phyloP scores from a whole-genome alignment of 345 rosid species.

The Eucalyptus lansdowneana region DNA sequence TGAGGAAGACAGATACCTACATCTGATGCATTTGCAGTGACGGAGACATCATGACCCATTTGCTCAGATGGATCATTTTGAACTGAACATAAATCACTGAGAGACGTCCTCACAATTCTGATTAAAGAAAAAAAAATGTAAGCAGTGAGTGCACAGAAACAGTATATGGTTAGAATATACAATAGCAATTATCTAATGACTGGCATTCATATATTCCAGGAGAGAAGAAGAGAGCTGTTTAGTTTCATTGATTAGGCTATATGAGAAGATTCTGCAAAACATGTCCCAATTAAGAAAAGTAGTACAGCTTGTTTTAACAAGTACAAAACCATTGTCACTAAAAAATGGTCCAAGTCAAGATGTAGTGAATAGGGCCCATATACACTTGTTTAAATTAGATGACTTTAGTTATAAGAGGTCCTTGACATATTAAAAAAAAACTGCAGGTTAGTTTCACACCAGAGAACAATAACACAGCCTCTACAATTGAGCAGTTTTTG shows the following conservation, averaged over 20 bases:
- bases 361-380: background rate
- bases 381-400: background rate
- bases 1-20: slow-evolving; percentile 14
- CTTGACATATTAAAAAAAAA: background rate
- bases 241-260: background rate
- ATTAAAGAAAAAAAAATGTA: background rate
- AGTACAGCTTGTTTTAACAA: background rate
- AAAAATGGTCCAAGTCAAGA: background rate
- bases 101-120: slow-evolving; percentile 60
- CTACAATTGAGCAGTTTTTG: background rate
- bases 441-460: background rate
- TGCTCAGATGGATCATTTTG: slow-evolving; percentile 10
- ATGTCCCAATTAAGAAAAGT: background rate
- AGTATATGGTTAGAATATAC: background rate
- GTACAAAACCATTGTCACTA: background rate
- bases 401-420: background rate
- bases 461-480: background rate
- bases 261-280: background rate
- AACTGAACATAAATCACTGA: slow-evolving; percentile 36
- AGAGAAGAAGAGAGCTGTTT: background rate
- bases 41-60: slow-evolving; percentile 1
- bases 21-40: slow-evolving; percentile 17
- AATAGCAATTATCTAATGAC: background rate
- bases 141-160: background rate
- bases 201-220: background rate